These are phyloP conservation scores for Selaginella moellendorffii DNA, from an alignment of 75 land plant species.

Conservation along the genomic window DNA sequence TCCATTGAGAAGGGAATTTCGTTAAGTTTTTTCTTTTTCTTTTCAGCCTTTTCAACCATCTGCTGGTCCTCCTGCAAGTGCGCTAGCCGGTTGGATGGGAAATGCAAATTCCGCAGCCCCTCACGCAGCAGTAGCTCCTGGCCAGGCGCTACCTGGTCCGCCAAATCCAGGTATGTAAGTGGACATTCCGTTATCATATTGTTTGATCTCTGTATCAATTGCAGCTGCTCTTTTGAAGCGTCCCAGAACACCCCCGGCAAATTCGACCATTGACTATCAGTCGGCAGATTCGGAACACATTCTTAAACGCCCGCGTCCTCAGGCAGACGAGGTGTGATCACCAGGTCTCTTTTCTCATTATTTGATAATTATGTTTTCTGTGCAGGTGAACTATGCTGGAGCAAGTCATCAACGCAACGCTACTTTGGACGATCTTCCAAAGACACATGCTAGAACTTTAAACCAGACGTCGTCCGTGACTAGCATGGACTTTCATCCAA, in stretches of 20 bases:
- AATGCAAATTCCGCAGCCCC: slow-evolving; percentile 49
- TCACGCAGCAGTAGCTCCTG: slow-evolving; percentile 51
- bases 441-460: slow-evolving; percentile 36
- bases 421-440: slow-evolving; percentile 9
- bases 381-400: not conserved
- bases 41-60: slow-evolving; percentile 76
- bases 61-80: slow-evolving; percentile 51
- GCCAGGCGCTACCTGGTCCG: slow-evolving; percentile 51
- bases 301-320: slow-evolving; percentile 53
- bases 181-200: too few relatives aligned
- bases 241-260: slow-evolving; percentile 56
- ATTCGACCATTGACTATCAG: slow-evolving; percentile 60
- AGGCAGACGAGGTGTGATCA: slow-evolving; percentile 33
- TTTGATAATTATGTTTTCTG: not conserved
- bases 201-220: not conserved
- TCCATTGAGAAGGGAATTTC: not conserved
- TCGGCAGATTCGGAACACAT: slow-evolving; percentile 78
- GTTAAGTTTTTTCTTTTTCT: too few relatives aligned
- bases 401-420: not conserved
- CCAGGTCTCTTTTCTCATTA: not conserved
- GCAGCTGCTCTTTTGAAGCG: slow-evolving; percentile 64
- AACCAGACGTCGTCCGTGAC: slow-evolving; percentile 70
- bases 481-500: slow-evolving; percentile 97
- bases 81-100: slow-evolving; percentile 89
- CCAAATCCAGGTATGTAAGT: slow-evolving; percentile 52